Conservation (phyloP, 1,139 yeast genomes). For the Yamadazyma dendronema region DNA sequence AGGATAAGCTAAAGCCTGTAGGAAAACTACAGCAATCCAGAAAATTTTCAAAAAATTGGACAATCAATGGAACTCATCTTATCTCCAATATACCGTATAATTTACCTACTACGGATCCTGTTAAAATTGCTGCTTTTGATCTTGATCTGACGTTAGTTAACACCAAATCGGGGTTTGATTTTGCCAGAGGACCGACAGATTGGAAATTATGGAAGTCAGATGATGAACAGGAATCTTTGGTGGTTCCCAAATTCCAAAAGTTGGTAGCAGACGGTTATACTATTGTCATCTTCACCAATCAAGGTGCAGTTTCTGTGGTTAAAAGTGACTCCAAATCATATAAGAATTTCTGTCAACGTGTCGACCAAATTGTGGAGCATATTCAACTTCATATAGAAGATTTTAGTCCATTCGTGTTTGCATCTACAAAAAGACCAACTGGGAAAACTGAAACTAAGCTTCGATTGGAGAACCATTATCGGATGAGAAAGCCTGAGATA, state of each 20-base stretch:
- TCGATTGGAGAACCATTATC: conserved; percentile 30
- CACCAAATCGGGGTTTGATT: conserved; percentile 50
- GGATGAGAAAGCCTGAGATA: conserved; percentile 67
- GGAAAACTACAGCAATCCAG: too few relatives aligned
- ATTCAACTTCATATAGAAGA: conserved; percentile 18
- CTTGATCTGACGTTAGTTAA: conserved; percentile 68
- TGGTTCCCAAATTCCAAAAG: conserved; percentile 26
- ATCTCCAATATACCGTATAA: conserved; percentile 28
- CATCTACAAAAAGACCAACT: conserved; percentile 55
- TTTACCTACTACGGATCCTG: background rate
- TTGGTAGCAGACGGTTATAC: conserved; percentile 26
- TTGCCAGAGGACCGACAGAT: conserved; percentile 55
- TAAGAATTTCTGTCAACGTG: conserved; percentile 41
- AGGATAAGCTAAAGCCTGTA: too few relatives aligned
- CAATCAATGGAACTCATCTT: conserved; percentile 32
- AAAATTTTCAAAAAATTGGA: conserved; percentile 22
- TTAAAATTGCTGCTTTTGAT: conserved; percentile 68
- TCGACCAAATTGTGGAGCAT: conserved; percentile 33
- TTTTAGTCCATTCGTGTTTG: conserved; percentile 53
- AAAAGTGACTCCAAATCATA: conserved; percentile 50
- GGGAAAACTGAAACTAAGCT: conserved; percentile 31
- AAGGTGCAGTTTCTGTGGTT: conserved; percentile 58
- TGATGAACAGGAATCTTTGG: conserved; percentile 14
- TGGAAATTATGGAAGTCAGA: conserved; percentile 59
- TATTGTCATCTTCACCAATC: conserved; percentile 81